Conservation (phyloP, 805 yeast genomes). For the Candida ovalis region DNA sequence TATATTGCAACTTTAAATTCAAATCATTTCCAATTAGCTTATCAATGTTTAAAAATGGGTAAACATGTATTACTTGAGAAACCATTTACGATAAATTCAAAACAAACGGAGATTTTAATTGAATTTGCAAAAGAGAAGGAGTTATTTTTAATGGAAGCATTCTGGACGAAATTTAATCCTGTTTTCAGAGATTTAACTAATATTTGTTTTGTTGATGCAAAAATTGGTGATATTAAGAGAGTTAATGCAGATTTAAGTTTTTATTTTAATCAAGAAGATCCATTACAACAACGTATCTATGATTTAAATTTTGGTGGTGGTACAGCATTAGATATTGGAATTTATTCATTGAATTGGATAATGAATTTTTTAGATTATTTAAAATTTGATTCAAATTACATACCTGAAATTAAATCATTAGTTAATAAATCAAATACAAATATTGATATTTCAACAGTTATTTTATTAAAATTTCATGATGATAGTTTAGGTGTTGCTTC, state of each 20-base stretch:
- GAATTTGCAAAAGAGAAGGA: slow-evolving; percentile 40
- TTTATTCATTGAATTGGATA: slow-evolving; percentile 46
- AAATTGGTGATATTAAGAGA: slow-evolving; percentile 45
- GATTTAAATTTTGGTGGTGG: slow-evolving; percentile 51
- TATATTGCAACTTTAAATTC: slow-evolving; percentile 54
- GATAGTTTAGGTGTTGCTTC: slow-evolving; percentile 39
- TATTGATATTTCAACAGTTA: slow-evolving; percentile 39
- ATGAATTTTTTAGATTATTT: slow-evolving; percentile 36
- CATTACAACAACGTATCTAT: slow-evolving; percentile 31
- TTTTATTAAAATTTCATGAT: slow-evolving; percentile 34
- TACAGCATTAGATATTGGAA: slow-evolving; percentile 51
- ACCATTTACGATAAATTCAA: slow-evolving; percentile 47
- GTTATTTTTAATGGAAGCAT: slow-evolving; percentile 54
- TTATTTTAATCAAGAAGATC: slow-evolving; percentile 8
- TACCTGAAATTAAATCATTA: slow-evolving; percentile 28
- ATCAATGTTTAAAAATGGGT: slow-evolving; percentile 38
- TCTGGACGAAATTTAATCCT: slow-evolving; percentile 55
- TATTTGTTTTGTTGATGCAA: slow-evolving; percentile 31
- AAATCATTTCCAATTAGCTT: slow-evolving; percentile 42
- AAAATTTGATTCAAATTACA: slow-evolving; percentile 14
- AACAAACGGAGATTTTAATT: slow-evolving; percentile 40
- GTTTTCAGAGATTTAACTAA: slow-evolving; percentile 31
- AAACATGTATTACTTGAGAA: slow-evolving; percentile 52
- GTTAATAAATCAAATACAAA: slow-evolving; percentile 33
- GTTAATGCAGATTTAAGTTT: slow-evolving; percentile 38